Evolutionary conservation across 106 monocot species (phyloP).

Genomic region (Phalaenopsis aphrodite): DNA sequence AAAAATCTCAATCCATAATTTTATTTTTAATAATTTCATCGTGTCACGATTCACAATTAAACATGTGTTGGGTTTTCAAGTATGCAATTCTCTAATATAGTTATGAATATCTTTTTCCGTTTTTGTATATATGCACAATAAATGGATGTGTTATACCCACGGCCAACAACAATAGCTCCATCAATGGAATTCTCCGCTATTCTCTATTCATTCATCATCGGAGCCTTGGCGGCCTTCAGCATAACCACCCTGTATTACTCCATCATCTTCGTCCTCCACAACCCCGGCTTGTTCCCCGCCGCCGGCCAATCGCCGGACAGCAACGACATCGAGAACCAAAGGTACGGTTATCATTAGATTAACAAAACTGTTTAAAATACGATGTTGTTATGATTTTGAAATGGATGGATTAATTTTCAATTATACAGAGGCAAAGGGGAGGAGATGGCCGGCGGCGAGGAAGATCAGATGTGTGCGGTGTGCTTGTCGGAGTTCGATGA

Average conservation of each 20-base stretch:
- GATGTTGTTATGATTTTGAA: neutral
- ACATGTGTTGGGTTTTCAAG: too few species aligned
- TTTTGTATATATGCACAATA: too few species aligned
- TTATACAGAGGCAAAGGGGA: neutral
- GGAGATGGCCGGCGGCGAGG: neutral
- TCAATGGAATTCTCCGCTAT: neutral
- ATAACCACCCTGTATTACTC: neutral
- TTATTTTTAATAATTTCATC: too few species aligned
- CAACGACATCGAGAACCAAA: neutral
- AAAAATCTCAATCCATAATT: too few species aligned
- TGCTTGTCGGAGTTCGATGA: conserved; percentile 8
- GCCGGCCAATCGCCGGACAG: too few species aligned
- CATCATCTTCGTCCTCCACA: neutral
- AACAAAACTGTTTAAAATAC: neutral
- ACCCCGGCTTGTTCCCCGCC: neutral
- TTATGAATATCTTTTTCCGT: too few species aligned
- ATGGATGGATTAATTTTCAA: neutral
- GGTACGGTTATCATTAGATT: too few species aligned
- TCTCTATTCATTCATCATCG: neutral
- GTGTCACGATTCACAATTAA: too few species aligned
- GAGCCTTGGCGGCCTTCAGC: neutral
- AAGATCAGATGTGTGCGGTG: conserved; percentile 4
- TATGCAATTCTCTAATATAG: too few species aligned
- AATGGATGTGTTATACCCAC: too few species aligned
- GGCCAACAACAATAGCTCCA: too few species aligned